Evolutionary conservation across 2,329 filamentous ascomycete genomes (phyloP).

Genomic region (Whalleya microplaca): DNA sequence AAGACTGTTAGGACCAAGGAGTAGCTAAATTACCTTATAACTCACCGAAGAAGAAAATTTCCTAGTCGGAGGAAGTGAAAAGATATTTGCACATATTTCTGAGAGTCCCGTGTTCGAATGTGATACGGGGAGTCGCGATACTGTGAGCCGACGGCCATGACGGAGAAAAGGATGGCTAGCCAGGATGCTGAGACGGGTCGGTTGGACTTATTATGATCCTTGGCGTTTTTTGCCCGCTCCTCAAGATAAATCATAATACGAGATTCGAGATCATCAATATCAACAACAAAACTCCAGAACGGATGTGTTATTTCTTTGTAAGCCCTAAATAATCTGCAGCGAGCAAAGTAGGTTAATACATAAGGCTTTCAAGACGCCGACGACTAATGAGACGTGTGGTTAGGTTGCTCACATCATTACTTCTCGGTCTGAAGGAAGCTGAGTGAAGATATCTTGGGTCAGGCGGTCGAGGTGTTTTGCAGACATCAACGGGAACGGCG

Average conservation of each 20-base stretch:
- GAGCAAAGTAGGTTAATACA: neutral
- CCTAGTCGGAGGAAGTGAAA: conserved; percentile 67
- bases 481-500: conserved; percentile 70
- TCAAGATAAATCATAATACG: conserved; percentile 68
- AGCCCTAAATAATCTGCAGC: conserved; percentile 61
- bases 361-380: neutral
- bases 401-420: conserved; percentile 63
- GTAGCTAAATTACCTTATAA: conserved; percentile 12
- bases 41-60: conserved; percentile 63
- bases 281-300: conserved; percentile 70
- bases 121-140: conserved; percentile 69
- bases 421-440: conserved; percentile 66
- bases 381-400: neutral
- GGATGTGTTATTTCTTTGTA: conserved; percentile 71
- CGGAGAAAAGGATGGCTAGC: conserved; percentile 67
- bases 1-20: conserved; percentile 4
- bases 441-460: conserved; percentile 62
- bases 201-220: conserved; percentile 48
- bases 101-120: conserved; percentile 60
- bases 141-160: conserved; percentile 67
- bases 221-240: conserved; percentile 61
- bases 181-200: conserved; percentile 65
- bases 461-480: conserved; percentile 62
- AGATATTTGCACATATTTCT: conserved; percentile 65
- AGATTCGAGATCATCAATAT: conserved; percentile 67